Percentiles rank a stretch among this genome's conserved stretches.
Conservation (phyloP, 2,329 filamentous ascomycete genomes). For the Pestalotiopsis sp. region DNA sequence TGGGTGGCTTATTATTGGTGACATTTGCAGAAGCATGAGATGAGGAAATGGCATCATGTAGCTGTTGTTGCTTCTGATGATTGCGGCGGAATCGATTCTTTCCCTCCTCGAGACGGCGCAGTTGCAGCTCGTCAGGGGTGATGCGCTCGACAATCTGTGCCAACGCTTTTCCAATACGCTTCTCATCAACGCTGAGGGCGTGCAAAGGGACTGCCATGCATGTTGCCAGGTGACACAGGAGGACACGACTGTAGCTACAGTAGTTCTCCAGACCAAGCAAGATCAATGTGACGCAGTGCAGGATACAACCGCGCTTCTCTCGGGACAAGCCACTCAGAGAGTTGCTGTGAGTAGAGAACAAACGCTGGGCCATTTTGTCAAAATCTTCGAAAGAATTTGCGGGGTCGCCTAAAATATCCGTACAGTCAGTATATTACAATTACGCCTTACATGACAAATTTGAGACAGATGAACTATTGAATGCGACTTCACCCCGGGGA, state of each 20-base stretch:
- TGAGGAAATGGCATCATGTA: conserved; percentile 39
- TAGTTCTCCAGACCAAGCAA: conserved; percentile 78
- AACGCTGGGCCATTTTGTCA: conserved; percentile 46
- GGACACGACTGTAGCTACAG: conserved; percentile 68
- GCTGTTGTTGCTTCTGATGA: conserved; percentile 66
- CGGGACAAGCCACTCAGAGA: conserved; percentile 58
- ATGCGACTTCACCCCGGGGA: background rate
- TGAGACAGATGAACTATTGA: conserved; percentile 14
- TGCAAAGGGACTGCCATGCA: conserved; percentile 68
- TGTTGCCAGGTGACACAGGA: conserved; percentile 69
- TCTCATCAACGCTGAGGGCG: conserved; percentile 69
- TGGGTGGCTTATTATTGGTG: conserved; percentile 7
- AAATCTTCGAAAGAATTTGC: conserved; percentile 42
- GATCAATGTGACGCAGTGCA: conserved; percentile 72
- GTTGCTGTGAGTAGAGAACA: conserved; percentile 62
- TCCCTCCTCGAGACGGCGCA: conserved; percentile 64
- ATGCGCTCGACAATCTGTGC: conserved; percentile 74
- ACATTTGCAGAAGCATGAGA: conserved; percentile 46
- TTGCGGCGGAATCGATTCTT: conserved; percentile 48
- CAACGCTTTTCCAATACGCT: conserved; percentile 71
- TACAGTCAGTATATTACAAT: conserved; percentile 19
- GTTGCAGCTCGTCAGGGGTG: conserved; percentile 63
- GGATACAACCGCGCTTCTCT: conserved; percentile 64
- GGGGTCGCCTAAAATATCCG: conserved; percentile 24
- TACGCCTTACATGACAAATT: conserved; percentile 13